These are phyloP conservation scores for Pseudodiploospora longispora DNA, from an alignment of 2,329 filamentous ascomycete genomes.

Conservation along the genomic window DNA sequence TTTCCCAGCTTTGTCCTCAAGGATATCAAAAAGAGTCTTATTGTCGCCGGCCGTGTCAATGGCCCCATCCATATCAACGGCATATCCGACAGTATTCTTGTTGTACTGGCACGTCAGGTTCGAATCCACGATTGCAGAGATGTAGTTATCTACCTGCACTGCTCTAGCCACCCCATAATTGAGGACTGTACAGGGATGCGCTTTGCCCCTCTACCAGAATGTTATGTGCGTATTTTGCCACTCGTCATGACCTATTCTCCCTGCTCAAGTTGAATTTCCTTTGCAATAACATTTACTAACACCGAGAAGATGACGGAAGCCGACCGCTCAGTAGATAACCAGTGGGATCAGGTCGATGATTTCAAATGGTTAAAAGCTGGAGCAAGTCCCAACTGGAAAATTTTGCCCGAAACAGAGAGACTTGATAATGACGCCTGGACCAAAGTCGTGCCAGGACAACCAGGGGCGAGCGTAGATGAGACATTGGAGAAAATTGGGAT, in stretches of 20 bases:
- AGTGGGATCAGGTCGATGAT: conserved; percentile 89
- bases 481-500: conserved; percentile 50
- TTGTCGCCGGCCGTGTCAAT: conserved; percentile 69
- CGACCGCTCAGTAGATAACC: conserved; percentile 43
- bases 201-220: conserved; percentile 67
- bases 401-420: conserved; percentile 53
- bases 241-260: neutral
- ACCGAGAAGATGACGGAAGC: conserved; percentile 17
- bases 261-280: too few relatives aligned
- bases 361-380: conserved; percentile 94
- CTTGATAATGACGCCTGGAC: conserved; percentile 61
- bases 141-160: conserved; percentile 77
- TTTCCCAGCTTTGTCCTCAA: conserved; percentile 65
- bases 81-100: conserved; percentile 62
- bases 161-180: conserved; percentile 81
- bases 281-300: conserved; percentile 3
- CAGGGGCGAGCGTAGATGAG: conserved; percentile 54
- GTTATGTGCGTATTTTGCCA: conserved; percentile 50
- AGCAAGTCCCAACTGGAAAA: conserved; percentile 79
- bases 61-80: conserved; percentile 80
- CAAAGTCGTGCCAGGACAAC: conserved; percentile 55
- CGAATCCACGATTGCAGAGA: conserved; percentile 81
- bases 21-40: conserved; percentile 59
- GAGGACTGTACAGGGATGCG: conserved; percentile 74
- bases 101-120: conserved; percentile 79